Base-by-base conservation (phyloP, 805 yeast genomes). In the Tetrapisispora fleetii region DNA sequence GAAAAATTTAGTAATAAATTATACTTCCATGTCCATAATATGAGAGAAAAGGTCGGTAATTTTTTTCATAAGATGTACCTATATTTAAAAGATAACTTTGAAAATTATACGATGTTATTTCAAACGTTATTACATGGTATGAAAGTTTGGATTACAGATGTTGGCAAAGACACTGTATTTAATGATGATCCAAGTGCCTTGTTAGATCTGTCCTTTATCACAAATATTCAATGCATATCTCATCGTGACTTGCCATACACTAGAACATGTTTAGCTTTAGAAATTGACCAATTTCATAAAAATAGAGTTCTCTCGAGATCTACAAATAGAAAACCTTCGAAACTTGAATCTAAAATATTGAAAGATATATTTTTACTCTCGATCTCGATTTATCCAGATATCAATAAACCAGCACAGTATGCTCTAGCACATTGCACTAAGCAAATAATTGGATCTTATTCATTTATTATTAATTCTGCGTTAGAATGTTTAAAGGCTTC, bases 81-180 rank as follows among this genome's bases (percentile, higher is more conserved):
- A 9, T 75, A 73, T 53, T 64, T 88, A 49, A 56, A 65, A 7
- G 62, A 69, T 1, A 66, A 76, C 45, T 75, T 74, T 40, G 80
- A 76, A 38, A 88, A 85, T 51, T 83, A 86, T 51, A 76, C 84
- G 8, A 76, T 77, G 13, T 60, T 84, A 6, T 75, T 81, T 59
- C 79, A 79, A 52, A 77, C 79, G 42, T 72, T 83, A 33, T 65
- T 88, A 32, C 77, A 79, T 57, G 80, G 83, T 3, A 60, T 83
- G 40, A 79, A 83, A 52, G 78, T 83, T 7, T 93, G 95, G 87
- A 81, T 83, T 55, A 72, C 83, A 24, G 93, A 88, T 59, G 83
- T 83, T 24, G 95, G 95, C 1, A 74, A 78, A 48, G 95, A 86
- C 54, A 69, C 83, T 13, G 64, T 82, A 0, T 74, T 81, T 45